A percentile compares a stretch with the other conserved stretches of the same genome.
Conservation (phyloP, 139 green algal species). For the Raphidocelis subcapitata region DNA sequence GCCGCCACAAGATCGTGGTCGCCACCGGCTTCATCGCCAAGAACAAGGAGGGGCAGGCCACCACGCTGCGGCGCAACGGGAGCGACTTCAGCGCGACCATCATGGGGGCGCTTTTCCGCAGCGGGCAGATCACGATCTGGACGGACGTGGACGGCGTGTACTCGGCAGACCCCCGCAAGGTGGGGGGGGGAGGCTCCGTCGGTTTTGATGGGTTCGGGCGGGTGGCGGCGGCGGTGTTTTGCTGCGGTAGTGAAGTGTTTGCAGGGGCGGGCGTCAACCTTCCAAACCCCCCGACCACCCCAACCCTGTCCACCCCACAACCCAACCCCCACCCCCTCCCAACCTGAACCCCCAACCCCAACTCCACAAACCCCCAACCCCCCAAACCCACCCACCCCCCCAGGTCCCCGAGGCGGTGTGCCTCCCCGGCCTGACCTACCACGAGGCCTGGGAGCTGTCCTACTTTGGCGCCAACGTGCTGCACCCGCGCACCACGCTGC, state of each 20-base stretch:
- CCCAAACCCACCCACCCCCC: not conserved
- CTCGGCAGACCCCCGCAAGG: conserved; percentile 92
- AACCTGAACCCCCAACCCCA: too few species aligned
- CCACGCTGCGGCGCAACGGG: conserved; percentile 77
- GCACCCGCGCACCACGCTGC: conserved; percentile 95
- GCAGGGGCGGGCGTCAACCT: too few species aligned
- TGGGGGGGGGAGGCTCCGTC: too few species aligned
- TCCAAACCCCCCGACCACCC: too few species aligned
- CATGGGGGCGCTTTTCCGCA: conserved; percentile 82
- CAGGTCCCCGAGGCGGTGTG: conserved; percentile 80
- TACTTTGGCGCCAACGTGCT: conserved; percentile 99
- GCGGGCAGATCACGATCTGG: conserved; percentile 93
- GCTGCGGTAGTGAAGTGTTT: too few species aligned
- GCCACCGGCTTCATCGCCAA: conserved; percentile 95
- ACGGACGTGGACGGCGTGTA: conserved; percentile 98
- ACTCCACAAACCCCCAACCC: too few species aligned
- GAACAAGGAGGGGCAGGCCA: conserved; percentile 45
- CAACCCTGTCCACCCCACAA: too few species aligned
- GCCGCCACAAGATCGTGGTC: conserved; percentile 64
- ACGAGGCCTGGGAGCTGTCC: conserved; percentile 97
- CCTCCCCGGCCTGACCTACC: conserved; percentile 79
- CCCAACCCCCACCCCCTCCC: too few species aligned
- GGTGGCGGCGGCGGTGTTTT: too few species aligned
- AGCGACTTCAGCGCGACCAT: conserved; percentile 95
- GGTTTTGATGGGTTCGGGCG: too few species aligned